These are phyloP conservation scores for Corynespora cassiicola DNA, from an alignment of 2,329 filamentous ascomycete genomes.

Conservation along the genomic window DNA sequence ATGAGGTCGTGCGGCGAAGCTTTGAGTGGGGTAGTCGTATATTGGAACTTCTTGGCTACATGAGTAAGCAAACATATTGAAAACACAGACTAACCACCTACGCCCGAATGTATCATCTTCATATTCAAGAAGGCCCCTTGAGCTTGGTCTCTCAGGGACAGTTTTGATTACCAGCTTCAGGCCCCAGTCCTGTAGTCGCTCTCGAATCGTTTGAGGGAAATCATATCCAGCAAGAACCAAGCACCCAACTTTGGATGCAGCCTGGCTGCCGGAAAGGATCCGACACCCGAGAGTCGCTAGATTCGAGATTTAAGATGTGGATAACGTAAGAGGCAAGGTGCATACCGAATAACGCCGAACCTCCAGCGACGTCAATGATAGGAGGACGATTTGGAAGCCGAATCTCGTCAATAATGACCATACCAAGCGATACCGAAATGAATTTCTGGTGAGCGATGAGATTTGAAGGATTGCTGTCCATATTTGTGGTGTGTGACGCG, in stretches of 20 bases:
- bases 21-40: slow-evolving; percentile 20
- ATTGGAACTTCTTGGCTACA: slow-evolving; percentile 25
- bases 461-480: too few relatives aligned
- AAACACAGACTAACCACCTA: slow-evolving; percentile 9
- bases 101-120: slow-evolving; percentile 28
- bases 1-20: slow-evolving; percentile 13
- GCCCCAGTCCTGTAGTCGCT: slow-evolving; percentile 13
- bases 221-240: slow-evolving; percentile 25
- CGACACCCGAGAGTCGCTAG: slow-evolving; percentile 3
- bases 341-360: slow-evolving; percentile 22
- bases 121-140: slow-evolving; percentile 24
- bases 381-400: slow-evolving; percentile 17
- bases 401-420: slow-evolving; percentile 30
- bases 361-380: slow-evolving; percentile 23
- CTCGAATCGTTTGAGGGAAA: slow-evolving; percentile 15
- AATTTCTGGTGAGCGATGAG: too few relatives aligned
- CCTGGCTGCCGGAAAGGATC: slow-evolving; percentile 2
- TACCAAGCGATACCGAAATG: slow-evolving; percentile 29
- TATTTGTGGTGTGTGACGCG: too few relatives aligned
- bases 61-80: neutral
- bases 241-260: slow-evolving; percentile 21
- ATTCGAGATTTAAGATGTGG: slow-evolving; percentile 1
- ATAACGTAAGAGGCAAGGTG: slow-evolving; percentile 17
- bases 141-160: slow-evolving; percentile 1
- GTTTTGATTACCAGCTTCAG: slow-evolving; percentile 16